Evolutionary conservation across 2,329 filamentous ascomycete genomes (phyloP).

Genomic region (Beauveria asiatica): DNA sequence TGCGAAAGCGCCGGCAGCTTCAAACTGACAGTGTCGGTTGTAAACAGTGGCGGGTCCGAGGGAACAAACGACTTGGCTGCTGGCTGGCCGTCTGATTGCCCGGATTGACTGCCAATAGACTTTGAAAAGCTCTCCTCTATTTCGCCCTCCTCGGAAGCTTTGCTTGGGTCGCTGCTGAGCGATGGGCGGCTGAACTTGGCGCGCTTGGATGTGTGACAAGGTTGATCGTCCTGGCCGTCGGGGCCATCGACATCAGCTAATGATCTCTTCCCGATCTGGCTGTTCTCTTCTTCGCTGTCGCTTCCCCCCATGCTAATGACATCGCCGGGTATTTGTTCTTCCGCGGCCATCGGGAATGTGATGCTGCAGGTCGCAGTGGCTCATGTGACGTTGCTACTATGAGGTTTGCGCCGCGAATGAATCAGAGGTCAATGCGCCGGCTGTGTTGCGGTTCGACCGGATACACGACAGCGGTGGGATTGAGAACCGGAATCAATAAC

Average conservation of each 20-base stretch:
- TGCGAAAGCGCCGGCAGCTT: constrained; percentile 9
- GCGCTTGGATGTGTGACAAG: constrained; percentile 5
- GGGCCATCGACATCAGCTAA: constrained; percentile 18
- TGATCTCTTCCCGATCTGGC: constrained; percentile 20
- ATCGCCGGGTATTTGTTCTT: constrained; percentile 14
- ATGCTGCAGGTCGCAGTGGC: neutral
- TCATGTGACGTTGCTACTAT: neutral
- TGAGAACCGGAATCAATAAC: neutral
- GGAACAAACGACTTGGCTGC: constrained; percentile 15
- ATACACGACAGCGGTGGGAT: neutral
- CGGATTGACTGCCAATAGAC: neutral
- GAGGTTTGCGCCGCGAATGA: neutral
- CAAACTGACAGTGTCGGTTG: neutral
- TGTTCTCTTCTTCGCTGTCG: constrained; percentile 16
- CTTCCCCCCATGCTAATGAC: constrained; percentile 17
- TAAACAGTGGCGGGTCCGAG: constrained; percentile 19
- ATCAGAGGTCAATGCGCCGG: neutral
- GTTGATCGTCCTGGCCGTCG: constrained; percentile 11
- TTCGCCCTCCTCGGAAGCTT: constrained; percentile 26
- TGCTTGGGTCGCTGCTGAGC: constrained; percentile 16
- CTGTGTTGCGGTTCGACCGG: neutral
- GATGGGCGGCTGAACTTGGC: neutral
- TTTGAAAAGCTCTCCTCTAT: constrained; percentile 19
- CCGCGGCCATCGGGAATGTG: constrained; percentile 13
- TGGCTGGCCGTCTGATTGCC: neutral